phyloP scores from a whole-genome alignment of 768 basidiomycete species.

The Candolleomyces eurysporus region DNA sequence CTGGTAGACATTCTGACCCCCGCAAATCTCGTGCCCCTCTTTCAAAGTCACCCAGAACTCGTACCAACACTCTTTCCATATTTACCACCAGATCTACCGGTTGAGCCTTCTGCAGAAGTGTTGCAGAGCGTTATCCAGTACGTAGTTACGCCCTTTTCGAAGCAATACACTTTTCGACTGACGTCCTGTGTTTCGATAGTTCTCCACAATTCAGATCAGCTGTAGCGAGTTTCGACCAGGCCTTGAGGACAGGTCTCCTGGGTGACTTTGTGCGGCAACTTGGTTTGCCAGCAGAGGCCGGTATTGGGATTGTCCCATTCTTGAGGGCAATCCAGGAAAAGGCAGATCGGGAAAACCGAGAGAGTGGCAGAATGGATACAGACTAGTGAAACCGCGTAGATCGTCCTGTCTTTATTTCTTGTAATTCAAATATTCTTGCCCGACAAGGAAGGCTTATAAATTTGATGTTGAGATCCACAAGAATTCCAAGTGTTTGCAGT shows the following conservation, averaged over 20 bases:
- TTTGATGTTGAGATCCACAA: too few species aligned
- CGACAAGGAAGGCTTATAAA: too few species aligned
- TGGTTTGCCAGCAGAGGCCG: conserved; percentile 84
- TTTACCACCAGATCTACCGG: conserved; percentile 74
- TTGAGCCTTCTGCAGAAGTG: conserved; percentile 64
- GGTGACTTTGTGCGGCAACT: conserved; percentile 73
- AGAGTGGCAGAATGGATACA: conserved; percentile 67
- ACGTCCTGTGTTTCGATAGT: conserved; percentile 22
- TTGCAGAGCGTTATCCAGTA: conserved; percentile 71
- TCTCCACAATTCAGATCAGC: conserved; percentile 83
- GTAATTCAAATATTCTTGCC: neutral
- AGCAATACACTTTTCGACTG: conserved; percentile 4
- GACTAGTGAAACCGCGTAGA: conserved; percentile 40
- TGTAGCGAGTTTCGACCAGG: conserved; percentile 80
- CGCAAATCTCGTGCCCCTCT: conserved; percentile 68
- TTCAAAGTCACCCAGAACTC: conserved; percentile 66
- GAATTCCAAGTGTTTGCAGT: too few species aligned
- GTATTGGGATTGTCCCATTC: conserved; percentile 74
- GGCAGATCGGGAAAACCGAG: conserved; percentile 46
- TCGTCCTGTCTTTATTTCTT: neutral
- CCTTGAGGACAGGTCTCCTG: conserved; percentile 76
- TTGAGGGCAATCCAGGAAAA: conserved; percentile 79
- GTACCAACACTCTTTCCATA: conserved; percentile 73
- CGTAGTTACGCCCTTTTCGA: neutral
- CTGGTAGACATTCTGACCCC: conserved; percentile 77